phyloP scores from a whole-genome alignment of 139 green algal species.

The Chlamydomonas incerta region DNA sequence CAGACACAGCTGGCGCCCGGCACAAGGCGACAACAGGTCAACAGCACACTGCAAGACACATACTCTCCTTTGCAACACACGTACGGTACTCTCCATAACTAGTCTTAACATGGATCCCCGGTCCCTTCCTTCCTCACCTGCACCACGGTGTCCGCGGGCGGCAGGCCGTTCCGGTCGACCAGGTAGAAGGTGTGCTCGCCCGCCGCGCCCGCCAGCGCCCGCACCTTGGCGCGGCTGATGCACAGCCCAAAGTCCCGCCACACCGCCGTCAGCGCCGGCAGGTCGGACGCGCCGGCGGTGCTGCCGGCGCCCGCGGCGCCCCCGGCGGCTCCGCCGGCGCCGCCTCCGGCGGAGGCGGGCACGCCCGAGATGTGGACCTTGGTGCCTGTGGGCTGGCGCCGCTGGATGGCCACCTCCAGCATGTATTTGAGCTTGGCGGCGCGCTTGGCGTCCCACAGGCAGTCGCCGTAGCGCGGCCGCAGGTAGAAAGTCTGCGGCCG shows the following conservation, averaged over 20 bases:
- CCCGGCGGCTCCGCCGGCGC: background rate
- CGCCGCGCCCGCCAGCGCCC: background rate
- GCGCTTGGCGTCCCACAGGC: slow-evolving; percentile 31
- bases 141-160: slow-evolving; percentile 30
- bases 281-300: background rate
- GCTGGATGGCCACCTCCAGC: slow-evolving; percentile 73
- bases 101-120: too few species aligned
- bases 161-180: slow-evolving; percentile 14
- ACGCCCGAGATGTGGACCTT: slow-evolving; percentile 72
- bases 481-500: slow-evolving; percentile 77
- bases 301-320: background rate
- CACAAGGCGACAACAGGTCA: too few species aligned
- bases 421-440: slow-evolving; percentile 64
- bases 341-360: background rate
- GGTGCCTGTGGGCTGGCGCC: slow-evolving; percentile 58
- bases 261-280: slow-evolving; percentile 55
- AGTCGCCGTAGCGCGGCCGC: slow-evolving; percentile 40
- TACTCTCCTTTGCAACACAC: too few species aligned
- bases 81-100: too few species aligned
- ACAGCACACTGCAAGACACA: too few species aligned
- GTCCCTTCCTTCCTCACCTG: background rate
- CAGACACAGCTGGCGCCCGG: too few species aligned
- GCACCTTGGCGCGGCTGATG: slow-evolving; percentile 59
- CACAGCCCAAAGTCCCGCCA: slow-evolving; percentile 60
- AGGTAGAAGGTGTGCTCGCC: slow-evolving; percentile 43